These are phyloP conservation scores for Zopfia rhizophila DNA, from an alignment of 2,329 filamentous ascomycete genomes.

Conservation along the genomic window DNA sequence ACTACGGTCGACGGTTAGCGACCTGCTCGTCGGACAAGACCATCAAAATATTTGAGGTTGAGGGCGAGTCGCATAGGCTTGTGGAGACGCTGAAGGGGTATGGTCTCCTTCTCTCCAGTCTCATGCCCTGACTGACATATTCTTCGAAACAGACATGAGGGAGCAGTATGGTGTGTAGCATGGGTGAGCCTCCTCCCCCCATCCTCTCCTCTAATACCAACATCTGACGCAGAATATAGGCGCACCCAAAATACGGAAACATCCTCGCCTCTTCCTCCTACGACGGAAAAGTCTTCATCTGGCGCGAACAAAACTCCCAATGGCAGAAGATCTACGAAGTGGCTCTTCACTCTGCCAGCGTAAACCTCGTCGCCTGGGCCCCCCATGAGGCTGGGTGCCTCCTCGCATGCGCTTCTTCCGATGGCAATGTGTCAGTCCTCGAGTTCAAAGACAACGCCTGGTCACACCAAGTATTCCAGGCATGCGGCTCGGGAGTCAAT, in stretches of 20 bases:
- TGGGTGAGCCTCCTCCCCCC: constrained; percentile 67
- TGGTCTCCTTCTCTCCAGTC: constrained; percentile 31
- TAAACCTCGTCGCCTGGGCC: constrained; percentile 98
- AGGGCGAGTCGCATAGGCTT: constrained; percentile 88
- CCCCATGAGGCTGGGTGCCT: constrained; percentile 95
- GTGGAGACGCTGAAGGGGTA: constrained; percentile 96
- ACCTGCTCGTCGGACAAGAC: constrained; percentile 98
- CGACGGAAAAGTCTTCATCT: constrained; percentile 98
- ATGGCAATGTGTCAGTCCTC: constrained; percentile 91
- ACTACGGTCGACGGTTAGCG: constrained; percentile 94
- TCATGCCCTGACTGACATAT: not conserved
- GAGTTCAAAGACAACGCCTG: constrained; percentile 98
- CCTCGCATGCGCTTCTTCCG: constrained; percentile 91
- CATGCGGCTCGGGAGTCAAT: constrained; percentile 94
- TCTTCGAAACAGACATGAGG: constrained; percentile 78
- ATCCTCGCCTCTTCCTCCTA: constrained; percentile 96
- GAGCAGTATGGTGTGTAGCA: constrained; percentile 95
- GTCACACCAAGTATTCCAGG: constrained; percentile 88
- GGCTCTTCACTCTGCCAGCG: constrained; percentile 90
- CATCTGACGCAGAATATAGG: constrained; percentile 56
- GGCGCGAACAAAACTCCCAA: constrained; percentile 78
- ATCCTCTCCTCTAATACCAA: constrained; percentile 1
- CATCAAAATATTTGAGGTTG: constrained; percentile 99
- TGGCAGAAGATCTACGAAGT: constrained; percentile 90
- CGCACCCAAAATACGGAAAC: constrained; percentile 97